Base-by-base conservation (phyloP, 163 green algal genomes). In the Scenedesmus sp. region DNA sequence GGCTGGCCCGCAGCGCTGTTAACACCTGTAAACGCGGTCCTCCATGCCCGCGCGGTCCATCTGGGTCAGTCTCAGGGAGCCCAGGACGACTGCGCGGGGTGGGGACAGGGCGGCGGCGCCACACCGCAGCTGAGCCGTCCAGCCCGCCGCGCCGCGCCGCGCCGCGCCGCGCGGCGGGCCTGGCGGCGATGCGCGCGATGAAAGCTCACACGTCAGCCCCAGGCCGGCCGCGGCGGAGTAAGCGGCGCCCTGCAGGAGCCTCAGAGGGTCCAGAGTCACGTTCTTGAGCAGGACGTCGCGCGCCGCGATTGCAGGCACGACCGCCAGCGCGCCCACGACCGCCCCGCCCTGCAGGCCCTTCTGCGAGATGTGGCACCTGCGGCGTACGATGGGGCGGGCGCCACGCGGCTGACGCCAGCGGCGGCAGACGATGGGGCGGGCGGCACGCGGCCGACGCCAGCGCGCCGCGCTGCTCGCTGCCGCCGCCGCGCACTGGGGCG, bases 31-130 rank as follows among this genome's bases (percentile, higher is more conserved):
- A 22, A 81, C 73, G 4, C 73, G 54, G 20, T 81, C 73, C 60
- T 81, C 73, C n/a, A 81, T 64, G 22, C 73, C 73, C 11, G 34
- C 60, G 31, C 60, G 58, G 34, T 81, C 60, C 60, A 81, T 73
- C 17, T 73, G 60, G n/a, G 56, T 11, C 20, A 81, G 13, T 60
- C 74, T 81, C 1, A 79, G 24, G 26, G 15, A 42, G 17, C 71
- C 71, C 4, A 79, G 42, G 9, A 79, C 24, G 57, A 60, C 71
- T 79, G 71, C 54, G 54, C 34, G 31, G 17, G 53, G 53, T 60
- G n/a, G 15, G 17, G 48, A 57, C n/a, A 57, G 18, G 18, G 48
- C 15, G 48, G 18, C 18, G 48, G 18, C 15, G 48, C 18, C 17
- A 15, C 24, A 60, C 5, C 22, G 53, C 53, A 60, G 22, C 24